A percentile compares a stretch with the other conserved stretches of the same genome.
phyloP scores from a whole-genome alignment of 371 early-diverging fungal species.

The Ecytonucleospora hepatopenaei region DNA sequence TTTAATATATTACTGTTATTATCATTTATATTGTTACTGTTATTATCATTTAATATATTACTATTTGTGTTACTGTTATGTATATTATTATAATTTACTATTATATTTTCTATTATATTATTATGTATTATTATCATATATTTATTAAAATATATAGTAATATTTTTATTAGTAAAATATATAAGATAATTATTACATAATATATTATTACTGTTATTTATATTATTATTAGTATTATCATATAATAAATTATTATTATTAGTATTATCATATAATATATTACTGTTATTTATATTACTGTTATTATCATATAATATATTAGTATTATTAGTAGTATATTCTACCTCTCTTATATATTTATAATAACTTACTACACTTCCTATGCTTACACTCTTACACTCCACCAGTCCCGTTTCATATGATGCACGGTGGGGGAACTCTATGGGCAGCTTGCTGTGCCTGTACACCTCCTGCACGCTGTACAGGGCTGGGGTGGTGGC shows the following conservation, averaged over 20 bases:
- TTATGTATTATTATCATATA: no score
- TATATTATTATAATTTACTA: no score
- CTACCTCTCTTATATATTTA: background rate
- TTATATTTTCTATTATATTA: no score
- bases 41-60: background rate
- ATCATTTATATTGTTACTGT: background rate
- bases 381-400: background rate
- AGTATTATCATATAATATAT: background rate
- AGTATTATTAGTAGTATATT: background rate
- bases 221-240: slow-evolving; percentile 1
- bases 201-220: background rate
- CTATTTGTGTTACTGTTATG: background rate
- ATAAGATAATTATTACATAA: background rate
- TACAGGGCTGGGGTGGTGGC: background rate
- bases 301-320: no score
- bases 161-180: no score
- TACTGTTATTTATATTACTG: background rate
- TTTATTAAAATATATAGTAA: no score
- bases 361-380: background rate
- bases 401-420: background rate
- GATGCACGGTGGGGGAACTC: background rate
- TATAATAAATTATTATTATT: background rate
- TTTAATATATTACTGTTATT: background rate
- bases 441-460: background rate
- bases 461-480: background rate